Evolutionary conservation across 2,329 filamentous ascomycete species (phyloP), one percentile per base, ranked within the genome.

Genomic region (Rutstroemia sp.): DNA sequence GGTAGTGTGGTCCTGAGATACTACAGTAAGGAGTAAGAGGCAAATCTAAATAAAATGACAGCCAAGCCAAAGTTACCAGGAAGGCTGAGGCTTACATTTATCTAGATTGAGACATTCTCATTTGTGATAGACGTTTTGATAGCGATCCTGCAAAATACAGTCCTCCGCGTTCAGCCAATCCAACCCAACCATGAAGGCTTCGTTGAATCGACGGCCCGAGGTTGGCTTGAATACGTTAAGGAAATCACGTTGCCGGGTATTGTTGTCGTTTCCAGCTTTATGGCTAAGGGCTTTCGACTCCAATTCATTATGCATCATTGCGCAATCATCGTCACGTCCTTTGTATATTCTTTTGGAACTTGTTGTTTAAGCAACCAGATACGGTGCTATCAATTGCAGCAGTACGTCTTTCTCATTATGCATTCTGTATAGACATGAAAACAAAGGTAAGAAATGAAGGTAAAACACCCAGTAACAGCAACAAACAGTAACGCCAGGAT

Each of bases 351-450:
- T 12, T 34, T 12, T 12, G 12, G 25, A 25, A 27, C 44, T 16
- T 8, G 9, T 47, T 23, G 25, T 27, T 16, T 14, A 2, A 12
- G 19, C 12, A 55, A 37, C 19, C 41, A 50, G 14, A 30, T 55
- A 27, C 14, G 21, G 42, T 44, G 41, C 5, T 47, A 27, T 21
- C 18, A 56, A 51, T 27, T 56, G 27, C 38, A 25, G 21, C 44
- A 54, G 30, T 16, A 21, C 38, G 53, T 50, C 47, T 49, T 49
- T 44, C 50, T 54, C 48, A 61, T 58, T 61, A 61, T 63, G 58
- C 59, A 60, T 61, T 65, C 59, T 61, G 62, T 65, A 59, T 61
- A 59, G 56, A 63, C 57, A 63, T 61, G 34, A 55, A 63, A 62
- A 51, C 39, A 44, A 51, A n/a, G 30, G 51, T 27, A 19, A 21